These are phyloP conservation scores for Blastobotrys mokoenaii DNA, from an alignment of 805 yeast species.

Conservation along the genomic window DNA sequence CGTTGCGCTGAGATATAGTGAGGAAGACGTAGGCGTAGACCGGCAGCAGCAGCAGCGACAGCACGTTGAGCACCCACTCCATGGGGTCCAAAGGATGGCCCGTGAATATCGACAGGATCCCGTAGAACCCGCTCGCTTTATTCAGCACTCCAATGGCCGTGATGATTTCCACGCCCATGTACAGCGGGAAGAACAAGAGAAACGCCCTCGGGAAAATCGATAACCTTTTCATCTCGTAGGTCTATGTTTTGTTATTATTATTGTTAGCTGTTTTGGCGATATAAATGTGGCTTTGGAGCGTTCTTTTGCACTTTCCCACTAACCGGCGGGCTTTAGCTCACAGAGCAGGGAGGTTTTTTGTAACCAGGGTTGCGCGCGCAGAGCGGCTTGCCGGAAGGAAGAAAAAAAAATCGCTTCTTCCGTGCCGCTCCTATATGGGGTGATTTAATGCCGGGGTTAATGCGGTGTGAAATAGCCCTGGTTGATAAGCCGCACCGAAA, in stretches of 20 bases:
- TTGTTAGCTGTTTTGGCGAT: no score
- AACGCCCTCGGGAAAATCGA: slow-evolving; percentile 40
- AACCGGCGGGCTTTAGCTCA: no score
- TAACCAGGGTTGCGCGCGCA: no score
- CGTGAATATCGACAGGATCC: slow-evolving; percentile 75
- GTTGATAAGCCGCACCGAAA: no score
- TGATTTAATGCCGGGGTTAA: no score
- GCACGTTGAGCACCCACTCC: slow-evolving; percentile 73
- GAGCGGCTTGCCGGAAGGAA: no score
- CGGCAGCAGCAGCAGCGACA: slow-evolving; percentile 55
- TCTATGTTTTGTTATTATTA: neutral
- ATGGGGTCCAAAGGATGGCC: slow-evolving; percentile 73
- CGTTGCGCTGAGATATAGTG: slow-evolving; percentile 44
- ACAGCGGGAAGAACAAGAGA: slow-evolving; percentile 66
- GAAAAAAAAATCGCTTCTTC: no score
- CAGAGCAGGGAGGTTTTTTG: no score
- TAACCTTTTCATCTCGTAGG: slow-evolving; percentile 1
- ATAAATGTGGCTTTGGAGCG: no score
- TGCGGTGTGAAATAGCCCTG: no score
- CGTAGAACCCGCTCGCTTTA: slow-evolving; percentile 84
- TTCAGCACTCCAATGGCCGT: slow-evolving; percentile 71
- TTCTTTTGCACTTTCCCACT: no score
- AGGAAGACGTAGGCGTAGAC: slow-evolving; percentile 54
- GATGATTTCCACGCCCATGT: slow-evolving; percentile 78
- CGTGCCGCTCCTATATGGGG: no score